phyloP scores from a whole-genome alignment of 108 stramenopile genomes.

The Nannochloropsis oceanica region DNA sequence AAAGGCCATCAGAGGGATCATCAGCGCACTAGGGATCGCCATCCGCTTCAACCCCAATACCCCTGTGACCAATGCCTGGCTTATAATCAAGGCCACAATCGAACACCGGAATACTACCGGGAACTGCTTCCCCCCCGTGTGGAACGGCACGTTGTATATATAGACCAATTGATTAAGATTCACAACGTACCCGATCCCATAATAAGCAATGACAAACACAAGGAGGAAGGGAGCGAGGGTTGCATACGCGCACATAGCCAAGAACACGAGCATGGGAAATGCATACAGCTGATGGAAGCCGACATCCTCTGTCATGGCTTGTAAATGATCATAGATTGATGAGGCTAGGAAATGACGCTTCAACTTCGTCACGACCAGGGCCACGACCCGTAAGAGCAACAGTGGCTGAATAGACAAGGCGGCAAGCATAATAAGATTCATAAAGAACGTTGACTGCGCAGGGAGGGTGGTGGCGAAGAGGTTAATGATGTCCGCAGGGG shows the following conservation, averaged over 20 bases:
- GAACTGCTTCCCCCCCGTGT: not conserved
- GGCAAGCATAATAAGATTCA: not conserved
- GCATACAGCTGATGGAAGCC: not conserved
- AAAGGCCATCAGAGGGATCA: not conserved
- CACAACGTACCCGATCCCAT: not conserved
- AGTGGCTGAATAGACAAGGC: not conserved
- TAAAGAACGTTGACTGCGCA: not conserved
- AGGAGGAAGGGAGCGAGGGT: not conserved
- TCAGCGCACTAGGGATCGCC: not conserved
- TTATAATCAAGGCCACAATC: not conserved
- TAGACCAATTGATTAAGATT: not conserved
- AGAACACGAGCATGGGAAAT: not conserved
- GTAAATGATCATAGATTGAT: not conserved
- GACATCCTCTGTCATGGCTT: not conserved
- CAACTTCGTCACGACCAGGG: not conserved
- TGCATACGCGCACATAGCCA: not conserved
- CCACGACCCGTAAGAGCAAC: not conserved
- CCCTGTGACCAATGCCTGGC: not conserved
- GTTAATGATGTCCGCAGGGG: not conserved
- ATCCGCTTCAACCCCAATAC: not conserved
- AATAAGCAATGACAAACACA: not conserved
- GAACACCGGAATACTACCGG: not conserved
- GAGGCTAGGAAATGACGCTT: not conserved
- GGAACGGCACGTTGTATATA: not conserved
- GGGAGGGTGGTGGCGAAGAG: not conserved